Percentiles rank a stretch among this genome's conserved stretches.
These are phyloP conservation scores for Russula ochroleuca DNA, from an alignment of 768 basidiomycete genomes.

Conservation along the genomic window DNA sequence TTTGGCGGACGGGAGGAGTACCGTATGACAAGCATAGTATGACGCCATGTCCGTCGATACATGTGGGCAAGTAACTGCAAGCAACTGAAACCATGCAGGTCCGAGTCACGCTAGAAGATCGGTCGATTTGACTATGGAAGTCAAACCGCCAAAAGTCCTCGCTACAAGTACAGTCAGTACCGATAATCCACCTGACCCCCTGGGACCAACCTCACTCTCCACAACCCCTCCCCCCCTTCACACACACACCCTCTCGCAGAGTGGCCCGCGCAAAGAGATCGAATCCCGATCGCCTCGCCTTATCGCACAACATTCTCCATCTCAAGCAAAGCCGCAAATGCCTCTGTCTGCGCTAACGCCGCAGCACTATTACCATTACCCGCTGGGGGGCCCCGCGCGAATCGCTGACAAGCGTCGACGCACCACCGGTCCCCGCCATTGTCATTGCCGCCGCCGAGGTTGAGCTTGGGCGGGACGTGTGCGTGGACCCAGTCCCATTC, in stretches of 20 bases:
- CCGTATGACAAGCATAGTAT: no score
- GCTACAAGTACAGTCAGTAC: no score
- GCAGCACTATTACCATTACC: slow-evolving; percentile 14
- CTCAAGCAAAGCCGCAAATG: slow-evolving; percentile 75
- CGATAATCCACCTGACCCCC: no score
- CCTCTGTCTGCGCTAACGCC: slow-evolving; percentile 55
- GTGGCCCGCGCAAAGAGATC: no score
- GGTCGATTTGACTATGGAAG: no score
- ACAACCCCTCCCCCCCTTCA: background rate
- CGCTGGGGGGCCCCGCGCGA: background rate
- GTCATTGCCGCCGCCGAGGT: slow-evolving; percentile 13
- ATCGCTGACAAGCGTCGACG: slow-evolving; percentile 24
- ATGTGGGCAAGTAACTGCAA: no score
- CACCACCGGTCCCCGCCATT: background rate
- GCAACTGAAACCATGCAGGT: no score
- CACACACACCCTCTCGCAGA: background rate
- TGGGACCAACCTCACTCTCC: no score
- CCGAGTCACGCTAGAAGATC: no score
- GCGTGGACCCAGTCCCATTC: slow-evolving; percentile 65
- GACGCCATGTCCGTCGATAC: no score
- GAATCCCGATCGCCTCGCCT: background rate
- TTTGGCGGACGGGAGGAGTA: no score
- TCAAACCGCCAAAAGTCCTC: no score
- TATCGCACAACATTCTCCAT: slow-evolving; percentile 61
- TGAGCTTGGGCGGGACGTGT: slow-evolving; percentile 44